Percentiles rank a stretch among this genome's conserved stretches.
phyloP scores from a whole-genome alignment of 441 rosid genomes.

The Pelargonium myrrhifolium region DNA sequence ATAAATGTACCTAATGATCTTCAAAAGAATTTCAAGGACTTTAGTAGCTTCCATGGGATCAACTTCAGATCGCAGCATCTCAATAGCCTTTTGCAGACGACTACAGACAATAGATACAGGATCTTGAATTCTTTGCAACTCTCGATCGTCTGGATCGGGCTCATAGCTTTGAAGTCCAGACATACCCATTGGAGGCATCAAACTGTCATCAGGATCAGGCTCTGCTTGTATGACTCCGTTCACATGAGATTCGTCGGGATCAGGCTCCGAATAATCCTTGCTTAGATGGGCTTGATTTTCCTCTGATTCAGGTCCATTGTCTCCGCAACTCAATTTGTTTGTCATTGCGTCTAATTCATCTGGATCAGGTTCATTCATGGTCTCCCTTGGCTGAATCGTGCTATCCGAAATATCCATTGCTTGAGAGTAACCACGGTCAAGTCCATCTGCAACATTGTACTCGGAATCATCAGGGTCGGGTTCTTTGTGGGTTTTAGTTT shows the following conservation, averaged over 20 bases:
- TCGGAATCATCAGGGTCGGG: slow-evolving; percentile 33
- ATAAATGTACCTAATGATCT: slow-evolving; percentile 54
- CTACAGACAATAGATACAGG: slow-evolving; percentile 53
- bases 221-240: slow-evolving; percentile 21
- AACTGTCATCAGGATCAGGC: slow-evolving; percentile 35
- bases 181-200: slow-evolving; percentile 23
- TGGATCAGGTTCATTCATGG: slow-evolving; percentile 49
- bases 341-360: slow-evolving; percentile 36
- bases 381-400: slow-evolving; percentile 17
- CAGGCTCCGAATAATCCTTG: slow-evolving; percentile 24
- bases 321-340: slow-evolving; percentile 16
- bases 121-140: slow-evolving; percentile 71
- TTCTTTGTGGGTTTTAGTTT: slow-evolving; percentile 16
- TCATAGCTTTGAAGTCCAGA: slow-evolving; percentile 45
- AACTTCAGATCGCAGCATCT: slow-evolving; percentile 46
- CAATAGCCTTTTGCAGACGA: slow-evolving; percentile 61
- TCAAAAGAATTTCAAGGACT: slow-evolving; percentile 59
- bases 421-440: not conserved
- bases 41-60: slow-evolving; percentile 35
- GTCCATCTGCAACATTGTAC: slow-evolving; percentile 16
- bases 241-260: slow-evolving; percentile 26
- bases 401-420: slow-evolving; percentile 16
- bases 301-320: slow-evolving; percentile 21
- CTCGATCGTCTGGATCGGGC: slow-evolving; percentile 74
- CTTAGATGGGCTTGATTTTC: slow-evolving; percentile 20